Evolutionary conservation across 1,284 basidiomycete genomes (phyloP).

Genomic region (Trichosporon asahii): DNA sequence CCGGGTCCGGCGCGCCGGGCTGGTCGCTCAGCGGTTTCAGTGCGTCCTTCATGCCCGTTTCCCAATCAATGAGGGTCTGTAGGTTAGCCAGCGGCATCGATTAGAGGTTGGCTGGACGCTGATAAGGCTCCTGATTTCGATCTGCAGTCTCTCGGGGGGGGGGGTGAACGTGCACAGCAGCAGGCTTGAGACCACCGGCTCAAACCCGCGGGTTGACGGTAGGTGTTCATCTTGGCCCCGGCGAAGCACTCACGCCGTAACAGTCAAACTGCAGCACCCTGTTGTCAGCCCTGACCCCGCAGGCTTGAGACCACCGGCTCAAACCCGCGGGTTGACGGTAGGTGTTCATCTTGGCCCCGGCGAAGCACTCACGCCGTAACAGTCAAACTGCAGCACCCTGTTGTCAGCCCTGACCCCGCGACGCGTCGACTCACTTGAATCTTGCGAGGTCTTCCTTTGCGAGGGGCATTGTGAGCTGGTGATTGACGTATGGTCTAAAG

Average conservation of each 20-base stretch:
- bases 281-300: constrained; percentile 1
- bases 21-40: constrained; percentile 27
- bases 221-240: no score
- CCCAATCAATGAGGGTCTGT: constrained; percentile 32
- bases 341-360: no score
- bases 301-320: no score
- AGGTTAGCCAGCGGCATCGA: no score
- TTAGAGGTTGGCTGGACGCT: no score
- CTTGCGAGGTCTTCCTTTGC: not conserved
- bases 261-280: constrained; percentile 35
- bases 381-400: constrained; percentile 34
- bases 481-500: not conserved
- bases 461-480: not conserved
- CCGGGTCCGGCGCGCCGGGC: constrained; percentile 22
- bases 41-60: constrained; percentile 31
- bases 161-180: no score
- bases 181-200: no score
- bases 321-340: no score
- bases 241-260: constrained; percentile 34
- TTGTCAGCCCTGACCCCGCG: not conserved
- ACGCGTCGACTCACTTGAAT: not conserved
- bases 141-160: no score
- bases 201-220: no score
- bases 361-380: constrained; percentile 35
- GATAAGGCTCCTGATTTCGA: no score